A percentile compares a stretch with the other conserved stretches of the same genome.
Evolutionary conservation across 2,329 filamentous ascomycete species (phyloP).

Genomic region (Orbilia oligospora): DNA sequence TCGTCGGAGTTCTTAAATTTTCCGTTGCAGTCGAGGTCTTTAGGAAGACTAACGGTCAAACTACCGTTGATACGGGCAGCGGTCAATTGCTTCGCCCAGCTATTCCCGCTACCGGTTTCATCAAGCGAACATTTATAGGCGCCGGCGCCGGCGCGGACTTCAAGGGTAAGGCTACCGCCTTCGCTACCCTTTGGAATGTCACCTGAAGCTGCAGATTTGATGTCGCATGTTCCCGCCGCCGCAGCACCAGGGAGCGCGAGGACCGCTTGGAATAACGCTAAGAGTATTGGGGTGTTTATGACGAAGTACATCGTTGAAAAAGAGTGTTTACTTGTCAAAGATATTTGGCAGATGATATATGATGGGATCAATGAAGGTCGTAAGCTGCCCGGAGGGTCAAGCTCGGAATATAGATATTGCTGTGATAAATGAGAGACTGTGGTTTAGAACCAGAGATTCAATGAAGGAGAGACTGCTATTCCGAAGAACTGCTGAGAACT

Average conservation of each 20-base stretch:
- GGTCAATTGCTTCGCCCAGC: neutral
- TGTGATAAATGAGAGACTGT: constrained; percentile 11
- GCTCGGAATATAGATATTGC: neutral
- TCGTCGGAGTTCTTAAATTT: constrained; percentile 3
- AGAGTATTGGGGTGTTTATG: constrained; percentile 24
- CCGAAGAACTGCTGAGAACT: constrained; percentile 3
- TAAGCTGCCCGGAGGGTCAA: constrained; percentile 1
- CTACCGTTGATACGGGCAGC: constrained; percentile 2
- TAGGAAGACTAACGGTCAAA: constrained; percentile 1
- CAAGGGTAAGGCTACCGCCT: constrained; percentile 5
- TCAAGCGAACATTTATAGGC: neutral
- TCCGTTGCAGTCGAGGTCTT: neutral
- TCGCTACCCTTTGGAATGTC: neutral
- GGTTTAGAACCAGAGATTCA: neutral
- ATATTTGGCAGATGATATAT: neutral
- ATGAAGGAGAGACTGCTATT: constrained; percentile 25
- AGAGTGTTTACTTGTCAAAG: neutral
- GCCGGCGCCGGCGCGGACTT: neutral
- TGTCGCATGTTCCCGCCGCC: neutral
- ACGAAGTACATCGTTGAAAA: constrained; percentile 25
- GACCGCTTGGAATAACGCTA: constrained; percentile 29
- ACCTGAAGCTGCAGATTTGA: neutral
- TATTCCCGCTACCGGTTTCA: neutral
- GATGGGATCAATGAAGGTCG: neutral
- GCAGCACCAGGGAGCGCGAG: constrained; percentile 13